These are phyloP conservation scores for Aspergillus ellipticus DNA, from an alignment of 495 filamentous ascomycete species.

Conservation along the genomic window DNA sequence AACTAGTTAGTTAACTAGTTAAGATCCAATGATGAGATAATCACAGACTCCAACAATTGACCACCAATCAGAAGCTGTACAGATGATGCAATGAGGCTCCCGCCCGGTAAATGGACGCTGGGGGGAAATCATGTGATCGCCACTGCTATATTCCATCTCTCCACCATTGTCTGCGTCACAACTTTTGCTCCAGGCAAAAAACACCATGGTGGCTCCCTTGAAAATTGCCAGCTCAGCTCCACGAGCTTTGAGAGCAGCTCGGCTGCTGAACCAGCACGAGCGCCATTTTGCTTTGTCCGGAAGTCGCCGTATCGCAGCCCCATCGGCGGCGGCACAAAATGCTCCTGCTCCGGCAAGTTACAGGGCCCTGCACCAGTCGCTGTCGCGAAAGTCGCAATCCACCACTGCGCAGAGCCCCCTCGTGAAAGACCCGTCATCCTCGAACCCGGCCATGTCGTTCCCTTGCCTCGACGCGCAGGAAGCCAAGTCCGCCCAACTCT, in stretches of 20 bases:
- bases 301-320: conserved; percentile 14
- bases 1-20: too few species aligned
- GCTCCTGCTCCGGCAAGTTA: neutral
- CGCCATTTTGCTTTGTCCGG: conserved; percentile 10
- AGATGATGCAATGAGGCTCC: too few species aligned
- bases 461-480: conserved; percentile 94
- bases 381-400: conserved; percentile 28
- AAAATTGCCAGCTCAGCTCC: conserved; percentile 27
- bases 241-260: conserved; percentile 14
- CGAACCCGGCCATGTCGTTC: conserved; percentile 91
- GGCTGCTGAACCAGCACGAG: conserved; percentile 18
- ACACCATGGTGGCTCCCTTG: neutral
- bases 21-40: too few species aligned
- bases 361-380: conserved; percentile 22
- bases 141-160: too few species aligned
- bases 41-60: too few species aligned
- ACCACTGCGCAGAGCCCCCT: conserved; percentile 17
- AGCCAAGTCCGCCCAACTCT: conserved; percentile 72
- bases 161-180: too few species aligned
- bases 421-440: conserved; percentile 42
- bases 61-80: too few species aligned
- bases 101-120: too few species aligned
- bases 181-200: too few species aligned
- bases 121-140: too few species aligned
- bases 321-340: neutral